Conservation (phyloP, 805 yeast genomes). For the Wickerhamiella occidentalis region DNA sequence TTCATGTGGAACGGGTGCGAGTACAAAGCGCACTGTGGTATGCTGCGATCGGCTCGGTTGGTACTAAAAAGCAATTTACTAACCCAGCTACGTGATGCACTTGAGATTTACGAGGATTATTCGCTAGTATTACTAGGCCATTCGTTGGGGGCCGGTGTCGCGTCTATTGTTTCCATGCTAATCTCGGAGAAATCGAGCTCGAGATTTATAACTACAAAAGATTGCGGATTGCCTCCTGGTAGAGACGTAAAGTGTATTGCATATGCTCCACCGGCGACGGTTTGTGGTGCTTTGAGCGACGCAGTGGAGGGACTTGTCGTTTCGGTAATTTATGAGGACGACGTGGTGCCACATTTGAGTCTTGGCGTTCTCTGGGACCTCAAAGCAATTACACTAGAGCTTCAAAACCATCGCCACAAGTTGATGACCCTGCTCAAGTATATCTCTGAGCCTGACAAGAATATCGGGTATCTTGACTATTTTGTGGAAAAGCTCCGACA, state of each 20-base stretch:
- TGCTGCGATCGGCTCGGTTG: conserved; percentile 24
- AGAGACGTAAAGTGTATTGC: conserved; percentile 25
- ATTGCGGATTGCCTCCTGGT: conserved; percentile 22
- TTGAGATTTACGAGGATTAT: conserved; percentile 17
- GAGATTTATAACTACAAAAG: conserved; percentile 20
- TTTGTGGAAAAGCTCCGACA: conserved; percentile 24
- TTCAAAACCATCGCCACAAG: background rate
- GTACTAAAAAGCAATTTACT: background rate
- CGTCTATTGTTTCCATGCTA: conserved; percentile 25
- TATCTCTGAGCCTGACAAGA: conserved; percentile 20
- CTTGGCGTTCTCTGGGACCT: conserved; percentile 27
- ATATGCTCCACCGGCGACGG: conserved; percentile 28
- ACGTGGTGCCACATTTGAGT: conserved; percentile 27
- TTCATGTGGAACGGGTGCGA: conserved; percentile 24
- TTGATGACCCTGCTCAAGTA: background rate
- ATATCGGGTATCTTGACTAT: conserved; percentile 17
- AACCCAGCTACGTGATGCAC: background rate
- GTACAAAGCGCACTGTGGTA: conserved; percentile 27
- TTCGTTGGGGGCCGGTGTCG: conserved; percentile 30
- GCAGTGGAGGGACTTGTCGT: conserved; percentile 23
- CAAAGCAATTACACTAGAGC: conserved; percentile 24
- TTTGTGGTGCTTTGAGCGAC: conserved; percentile 22
- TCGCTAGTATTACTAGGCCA: conserved; percentile 28
- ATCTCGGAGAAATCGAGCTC: conserved; percentile 20
- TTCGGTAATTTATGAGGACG: conserved; percentile 27